These are phyloP conservation scores for Anthracocystis panici-leucophaei DNA, from an alignment of 1,284 basidiomycete genomes.

Conservation along the genomic window DNA sequence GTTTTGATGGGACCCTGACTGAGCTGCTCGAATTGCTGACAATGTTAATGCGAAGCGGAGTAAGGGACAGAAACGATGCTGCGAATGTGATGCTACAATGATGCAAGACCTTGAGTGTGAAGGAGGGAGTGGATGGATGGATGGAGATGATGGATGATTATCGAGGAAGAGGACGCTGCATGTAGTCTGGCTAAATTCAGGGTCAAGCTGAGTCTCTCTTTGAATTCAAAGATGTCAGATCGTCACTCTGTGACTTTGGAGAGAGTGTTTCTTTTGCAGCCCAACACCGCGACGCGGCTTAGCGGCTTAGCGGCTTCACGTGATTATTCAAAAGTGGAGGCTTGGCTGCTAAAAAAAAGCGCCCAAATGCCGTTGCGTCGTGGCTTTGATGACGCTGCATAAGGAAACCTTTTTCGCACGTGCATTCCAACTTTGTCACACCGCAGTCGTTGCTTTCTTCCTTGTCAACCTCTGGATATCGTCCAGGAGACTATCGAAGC, in stretches of 20 bases:
- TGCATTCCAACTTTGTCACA: neutral
- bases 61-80: neutral
- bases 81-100: neutral
- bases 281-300: slow-evolving; percentile 51
- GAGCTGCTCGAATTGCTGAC: neutral
- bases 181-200: neutral
- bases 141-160: neutral
- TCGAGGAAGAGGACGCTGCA: neutral
- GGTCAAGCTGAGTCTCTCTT: neutral
- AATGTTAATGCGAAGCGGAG: neutral
- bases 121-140: neutral
- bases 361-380: neutral
- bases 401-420: slow-evolving; percentile 1
- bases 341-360: slow-evolving; percentile 7
- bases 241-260: neutral
- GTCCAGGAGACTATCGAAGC: too few species aligned
- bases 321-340: slow-evolving; percentile 48
- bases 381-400: slow-evolving; percentile 7
- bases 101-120: neutral
- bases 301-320: slow-evolving; percentile 33
- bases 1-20: neutral
- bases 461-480: too few species aligned
- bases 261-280: slow-evolving; percentile 15
- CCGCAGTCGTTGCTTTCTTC: neutral
- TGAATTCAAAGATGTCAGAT: slow-evolving; percentile 8